Evolutionary conservation across 495 filamentous ascomycete species (phyloP), one percentile per base, ranked within the genome.

Genomic region (Podospora pseudoanserina): DNA sequence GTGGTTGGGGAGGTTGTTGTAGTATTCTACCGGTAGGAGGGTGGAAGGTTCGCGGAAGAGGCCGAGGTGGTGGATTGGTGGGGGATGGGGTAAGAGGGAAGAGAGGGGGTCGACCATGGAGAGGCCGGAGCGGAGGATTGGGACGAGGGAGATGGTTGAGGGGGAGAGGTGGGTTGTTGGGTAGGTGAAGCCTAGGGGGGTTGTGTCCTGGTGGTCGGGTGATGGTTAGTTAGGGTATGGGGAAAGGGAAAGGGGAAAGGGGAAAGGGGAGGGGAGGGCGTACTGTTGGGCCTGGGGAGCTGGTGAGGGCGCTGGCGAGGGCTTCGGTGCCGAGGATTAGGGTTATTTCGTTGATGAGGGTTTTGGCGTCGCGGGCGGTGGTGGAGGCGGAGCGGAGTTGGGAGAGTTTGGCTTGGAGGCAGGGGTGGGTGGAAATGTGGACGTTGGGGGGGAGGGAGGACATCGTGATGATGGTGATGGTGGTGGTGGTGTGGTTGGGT

Each of bases 1-100:
- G 74, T 92, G 88, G 78, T 92, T 91, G 49, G 94, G 94, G 20
- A 98, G 91, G 79, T 98, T 98, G 82, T 92, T 98, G 84, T 98
- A 98, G 85, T 98, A 98, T 81, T 98, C 94, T 60, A 98, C 94
- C 0, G 94, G 93, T 63, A 90, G 86, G 30, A 97, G 88, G 49
- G 91, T 91, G 68, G 86, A 85, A 34, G 89, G 90, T 74, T 97
- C 94, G 73, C 94, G 91, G 82, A 91, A 98, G 68, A 98, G 88
- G 58, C 94, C 94, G 26, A 98, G 89, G 78, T 98, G 94, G 80
- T 98, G 92, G 70, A 98, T 87, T 18, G 94, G 90, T 44, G 92
- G 91, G 3, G 93, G 84, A 63, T 78, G 76, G 3, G 94, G 94
- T 66, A 98, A 91, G 73, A 98, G 83, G 23, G 53, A 44, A 39